Conservation (phyloP, 495 filamentous ascomycete species). For the Corynascus novoguineensis region DNA sequence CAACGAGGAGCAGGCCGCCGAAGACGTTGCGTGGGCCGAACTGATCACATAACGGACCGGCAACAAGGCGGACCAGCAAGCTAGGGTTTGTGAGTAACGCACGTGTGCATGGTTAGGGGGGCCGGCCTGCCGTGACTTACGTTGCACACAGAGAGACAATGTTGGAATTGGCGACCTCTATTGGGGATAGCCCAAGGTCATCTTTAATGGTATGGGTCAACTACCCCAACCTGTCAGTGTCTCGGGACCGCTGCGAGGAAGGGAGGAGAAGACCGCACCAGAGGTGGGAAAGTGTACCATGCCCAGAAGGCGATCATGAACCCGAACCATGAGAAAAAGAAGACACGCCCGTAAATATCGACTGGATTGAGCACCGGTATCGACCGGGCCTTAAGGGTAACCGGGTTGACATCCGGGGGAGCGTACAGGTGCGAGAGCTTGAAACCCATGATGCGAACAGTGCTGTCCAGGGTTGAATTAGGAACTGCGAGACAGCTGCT, state of each 20-base stretch:
- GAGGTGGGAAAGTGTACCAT: constrained; percentile 81
- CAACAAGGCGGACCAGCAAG: constrained; percentile 70
- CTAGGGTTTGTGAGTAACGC: constrained; percentile 41
- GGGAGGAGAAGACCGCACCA: constrained; percentile 43
- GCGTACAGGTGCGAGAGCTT: constrained; percentile 52
- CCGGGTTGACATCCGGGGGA: constrained; percentile 59
- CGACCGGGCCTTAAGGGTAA: constrained; percentile 73
- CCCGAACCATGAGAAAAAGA: constrained; percentile 91
- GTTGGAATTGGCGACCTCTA: constrained; percentile 82
- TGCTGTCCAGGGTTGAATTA: constrained; percentile 42
- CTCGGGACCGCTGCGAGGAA: neutral
- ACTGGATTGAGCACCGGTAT: constrained; percentile 77
- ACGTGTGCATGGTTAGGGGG: neutral
- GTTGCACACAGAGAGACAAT: constrained; percentile 61
- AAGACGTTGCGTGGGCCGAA: constrained; percentile 82
- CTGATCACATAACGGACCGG: constrained; percentile 78
- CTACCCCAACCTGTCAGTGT: constrained; percentile 17
- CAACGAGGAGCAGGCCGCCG: constrained; percentile 66
- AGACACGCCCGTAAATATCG: constrained; percentile 79
- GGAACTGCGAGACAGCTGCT: neutral
- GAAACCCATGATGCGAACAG: constrained; percentile 34
- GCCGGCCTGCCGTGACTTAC: neutral
- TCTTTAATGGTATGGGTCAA: constrained; percentile 69
- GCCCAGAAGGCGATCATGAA: constrained; percentile 96
- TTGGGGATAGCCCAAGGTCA: constrained; percentile 65